Evolutionary conservation across 1,284 basidiomycete species (phyloP), one percentile per base, ranked within the genome.

Genomic region (Golubevia sp.): DNA sequence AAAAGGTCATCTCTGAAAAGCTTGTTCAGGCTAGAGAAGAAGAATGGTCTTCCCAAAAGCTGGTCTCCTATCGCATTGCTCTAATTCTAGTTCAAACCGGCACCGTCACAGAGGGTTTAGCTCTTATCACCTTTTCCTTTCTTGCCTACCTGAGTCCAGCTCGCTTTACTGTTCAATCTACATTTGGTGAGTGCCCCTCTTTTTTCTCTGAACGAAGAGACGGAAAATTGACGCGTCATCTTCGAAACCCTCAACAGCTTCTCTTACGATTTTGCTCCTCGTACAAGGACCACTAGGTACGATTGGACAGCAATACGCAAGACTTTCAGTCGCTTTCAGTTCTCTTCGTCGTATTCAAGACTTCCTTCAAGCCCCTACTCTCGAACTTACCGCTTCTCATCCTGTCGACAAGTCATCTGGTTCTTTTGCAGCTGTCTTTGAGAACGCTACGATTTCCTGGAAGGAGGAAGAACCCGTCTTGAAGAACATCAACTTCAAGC

Each of bases 241-340:
- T n/a, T 34, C 30, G 30, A 34, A 5, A 11, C 30, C 11, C 30
- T 34, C 30, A 5, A 34, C 75, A 58, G 76, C 75, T 0, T 67
- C 73, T 3, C 62, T 74, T 11, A 76, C 69, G 21, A 57, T 71
- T 20, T 55, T 77, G 23, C 21, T 18, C 20, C 58, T 77, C 26
- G 27, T 77, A 6, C 65, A 70, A 44, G 26, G 44, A 1, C 75
- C 74, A 1, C 55, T 76, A 2, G 38, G 68, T 23, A 24, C 52
- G 27, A 56, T 77, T 18, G 75, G 75, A 0, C 75, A 77, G 44
- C 56, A 74, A 11, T 76, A 69, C 30, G 65, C 67, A 2, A 59
- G 34, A 27, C 44, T 74, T 6, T 13, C 75, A 11, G 57, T 64
- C n/a, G 75, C 75, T 2, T 59, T 56, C 50, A 68, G 69, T 0